phyloP scores from a whole-genome alignment of 805 yeast species.

The Sungouiella blattae region DNA sequence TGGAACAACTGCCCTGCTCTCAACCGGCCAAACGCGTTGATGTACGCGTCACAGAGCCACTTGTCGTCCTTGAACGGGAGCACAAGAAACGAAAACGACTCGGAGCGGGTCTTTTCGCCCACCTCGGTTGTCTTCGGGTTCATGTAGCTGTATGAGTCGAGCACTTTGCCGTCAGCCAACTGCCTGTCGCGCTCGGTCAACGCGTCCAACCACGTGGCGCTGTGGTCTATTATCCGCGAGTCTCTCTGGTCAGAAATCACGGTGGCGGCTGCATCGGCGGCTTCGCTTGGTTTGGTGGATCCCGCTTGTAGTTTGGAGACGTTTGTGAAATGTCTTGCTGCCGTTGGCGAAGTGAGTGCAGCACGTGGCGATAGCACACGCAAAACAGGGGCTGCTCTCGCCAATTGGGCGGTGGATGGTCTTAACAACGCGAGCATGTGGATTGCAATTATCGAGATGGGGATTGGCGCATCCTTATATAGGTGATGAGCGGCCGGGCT shows the following conservation, averaged over 20 bases:
- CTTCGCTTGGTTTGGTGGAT: conserved; percentile 50
- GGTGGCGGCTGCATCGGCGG: conserved; percentile 76
- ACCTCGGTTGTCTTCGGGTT: conserved; percentile 70
- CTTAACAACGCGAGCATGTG: too few relatives aligned
- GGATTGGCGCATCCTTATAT: too few relatives aligned
- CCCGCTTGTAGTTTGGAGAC: conserved; percentile 36
- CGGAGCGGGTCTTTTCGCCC: conserved; percentile 69
- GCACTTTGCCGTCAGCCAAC: conserved; percentile 65
- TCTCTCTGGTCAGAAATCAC: conserved; percentile 60
- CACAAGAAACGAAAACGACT: conserved; percentile 66
- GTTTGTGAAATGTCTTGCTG: too few relatives aligned
- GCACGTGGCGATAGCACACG: too few relatives aligned
- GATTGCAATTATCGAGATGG: too few relatives aligned
- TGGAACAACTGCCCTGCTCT: conserved; percentile 92
- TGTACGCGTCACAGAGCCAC: conserved; percentile 81
- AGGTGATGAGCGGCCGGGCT: too few relatives aligned
- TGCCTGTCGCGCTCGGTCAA: conserved; percentile 69
- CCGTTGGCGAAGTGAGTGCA: too few relatives aligned
- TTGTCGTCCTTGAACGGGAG: conserved; percentile 83
- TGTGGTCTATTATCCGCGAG: conserved; percentile 38
- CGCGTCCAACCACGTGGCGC: conserved; percentile 86
- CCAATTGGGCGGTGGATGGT: too few relatives aligned
- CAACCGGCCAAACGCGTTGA: conserved; percentile 86
- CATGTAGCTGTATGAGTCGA: conserved; percentile 68
- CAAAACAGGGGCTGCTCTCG: too few relatives aligned